phyloP scores from a whole-genome alignment of 495 filamentous ascomycete genomes.

The Chaetomium fimeti region DNA sequence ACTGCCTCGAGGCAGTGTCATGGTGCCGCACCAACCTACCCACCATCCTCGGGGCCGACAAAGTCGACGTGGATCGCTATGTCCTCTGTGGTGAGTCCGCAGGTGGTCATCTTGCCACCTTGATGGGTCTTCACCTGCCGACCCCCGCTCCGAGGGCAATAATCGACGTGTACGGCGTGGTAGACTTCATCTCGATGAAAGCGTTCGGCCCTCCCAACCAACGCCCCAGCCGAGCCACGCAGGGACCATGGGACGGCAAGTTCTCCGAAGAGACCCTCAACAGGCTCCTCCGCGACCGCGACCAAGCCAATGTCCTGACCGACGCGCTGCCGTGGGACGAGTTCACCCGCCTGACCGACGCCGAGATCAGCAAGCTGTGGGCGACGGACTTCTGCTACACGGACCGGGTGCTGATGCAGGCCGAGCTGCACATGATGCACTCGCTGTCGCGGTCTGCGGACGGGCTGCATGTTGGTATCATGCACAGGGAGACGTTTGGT shows the following conservation, averaged over 20 bases:
- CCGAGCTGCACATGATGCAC: constrained; percentile 31
- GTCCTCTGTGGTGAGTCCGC: constrained; percentile 34
- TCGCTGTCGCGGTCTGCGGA: constrained; percentile 2
- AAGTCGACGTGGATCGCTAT: constrained; percentile 34
- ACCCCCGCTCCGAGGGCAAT: constrained; percentile 25
- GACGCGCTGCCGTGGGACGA: constrained; percentile 32
- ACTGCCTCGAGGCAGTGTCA: constrained; percentile 28
- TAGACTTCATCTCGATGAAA: constrained; percentile 24
- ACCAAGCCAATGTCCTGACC: constrained; percentile 24
- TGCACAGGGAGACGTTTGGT: constrained; percentile 32
- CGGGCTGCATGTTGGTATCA: constrained; percentile 21
- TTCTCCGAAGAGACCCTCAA: constrained; percentile 27
- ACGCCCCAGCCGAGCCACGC: not conserved
- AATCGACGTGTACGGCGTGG: constrained; percentile 30
- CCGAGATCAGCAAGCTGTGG: constrained; percentile 26
- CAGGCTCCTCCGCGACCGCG: constrained; percentile 24
- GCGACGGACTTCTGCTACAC: constrained; percentile 26
- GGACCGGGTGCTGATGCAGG: constrained; percentile 27
- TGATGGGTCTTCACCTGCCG: constrained; percentile 25
- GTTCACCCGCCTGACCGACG: constrained; percentile 20
- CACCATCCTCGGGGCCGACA: constrained; percentile 23
- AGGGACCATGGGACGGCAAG: constrained; percentile 25
- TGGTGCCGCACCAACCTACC: constrained; percentile 30
- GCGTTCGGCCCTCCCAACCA: constrained; percentile 8
- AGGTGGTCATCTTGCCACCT: constrained; percentile 29